These are phyloP conservation scores for Sherardia arvensis DNA, from an alignment of 257 asterid genomes.

Conservation along the genomic window DNA sequence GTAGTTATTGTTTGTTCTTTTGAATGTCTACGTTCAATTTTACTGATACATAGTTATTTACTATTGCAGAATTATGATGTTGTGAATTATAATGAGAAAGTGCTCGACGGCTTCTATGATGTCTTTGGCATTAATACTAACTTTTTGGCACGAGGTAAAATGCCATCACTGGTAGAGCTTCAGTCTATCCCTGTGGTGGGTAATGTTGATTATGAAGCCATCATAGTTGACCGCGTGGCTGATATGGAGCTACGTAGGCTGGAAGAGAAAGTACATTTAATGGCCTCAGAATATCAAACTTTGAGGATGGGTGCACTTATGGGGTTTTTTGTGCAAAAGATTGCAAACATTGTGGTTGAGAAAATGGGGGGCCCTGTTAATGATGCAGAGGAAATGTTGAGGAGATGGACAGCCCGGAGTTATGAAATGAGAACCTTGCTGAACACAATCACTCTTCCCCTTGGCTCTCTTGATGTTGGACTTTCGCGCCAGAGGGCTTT, in stretches of 20 bases:
- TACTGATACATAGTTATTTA: not conserved
- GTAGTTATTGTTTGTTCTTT: not conserved
- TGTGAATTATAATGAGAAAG: conserved; percentile 80
- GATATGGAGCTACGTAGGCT: conserved; percentile 67
- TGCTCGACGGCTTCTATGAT: conserved; percentile 91
- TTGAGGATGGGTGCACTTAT: conserved; percentile 38
- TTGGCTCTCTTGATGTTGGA: conserved; percentile 90
- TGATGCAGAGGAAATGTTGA: conserved; percentile 81
- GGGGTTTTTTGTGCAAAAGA: conserved; percentile 57
- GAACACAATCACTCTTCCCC: conserved; percentile 59
- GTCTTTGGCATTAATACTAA: conserved; percentile 68
- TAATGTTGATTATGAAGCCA: conserved; percentile 61
- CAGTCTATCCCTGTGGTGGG: conserved; percentile 51
- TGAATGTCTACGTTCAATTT: not conserved
- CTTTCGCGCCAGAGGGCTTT: conserved; percentile 98
- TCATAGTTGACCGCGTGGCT: conserved; percentile 58
- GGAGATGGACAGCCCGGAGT: conserved; percentile 73
- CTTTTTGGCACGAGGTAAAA: conserved; percentile 46
- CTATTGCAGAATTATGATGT: conserved; percentile 76
- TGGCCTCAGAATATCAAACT: conserved; percentile 50
- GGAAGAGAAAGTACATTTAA: conserved; percentile 64
- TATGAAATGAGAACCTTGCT: conserved; percentile 43
- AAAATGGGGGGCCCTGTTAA: conserved; percentile 92
- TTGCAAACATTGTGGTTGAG: conserved; percentile 69
- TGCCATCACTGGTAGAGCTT: conserved; percentile 73